Percentiles rank a stretch among this genome's conserved stretches.
phyloP scores from a whole-genome alignment of 75 land plant species.

The Selaginella moellendorffii region DNA sequence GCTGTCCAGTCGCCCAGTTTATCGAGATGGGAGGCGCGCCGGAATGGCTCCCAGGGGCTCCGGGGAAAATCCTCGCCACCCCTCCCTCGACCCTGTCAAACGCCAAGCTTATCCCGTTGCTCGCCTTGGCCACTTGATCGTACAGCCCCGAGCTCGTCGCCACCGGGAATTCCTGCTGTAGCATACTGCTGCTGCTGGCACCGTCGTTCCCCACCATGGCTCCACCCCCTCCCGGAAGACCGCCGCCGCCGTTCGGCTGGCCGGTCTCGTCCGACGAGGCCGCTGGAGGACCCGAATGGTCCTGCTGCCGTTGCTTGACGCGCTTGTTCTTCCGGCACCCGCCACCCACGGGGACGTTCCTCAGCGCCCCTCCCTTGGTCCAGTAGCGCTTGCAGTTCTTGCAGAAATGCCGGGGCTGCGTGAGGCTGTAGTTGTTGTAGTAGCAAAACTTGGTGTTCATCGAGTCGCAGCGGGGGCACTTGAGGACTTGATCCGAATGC shows the following conservation, averaged over 20 bases:
- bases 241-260: too few species aligned
- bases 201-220: background rate
- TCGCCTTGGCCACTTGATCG: background rate
- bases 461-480: constrained; percentile 47
- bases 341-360: constrained; percentile 54
- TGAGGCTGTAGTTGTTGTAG: constrained; percentile 58
- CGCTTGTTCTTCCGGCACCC: constrained; percentile 48
- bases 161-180: background rate
- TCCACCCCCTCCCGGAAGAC: background rate
- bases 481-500: constrained; percentile 26
- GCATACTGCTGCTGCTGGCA: background rate
- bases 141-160: too few species aligned
- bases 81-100: too few species aligned
- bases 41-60: too few species aligned
- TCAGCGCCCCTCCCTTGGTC: constrained; percentile 48
- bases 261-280: background rate
- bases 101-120: too few species aligned
- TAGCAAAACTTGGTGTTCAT: constrained; percentile 52
- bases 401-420: constrained; percentile 54
- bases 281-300: background rate
- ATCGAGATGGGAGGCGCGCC: background rate
- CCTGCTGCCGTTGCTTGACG: background rate
- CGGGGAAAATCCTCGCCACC: background rate
- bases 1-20: background rate
- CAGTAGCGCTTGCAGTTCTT: constrained; percentile 45